phyloP scores from a whole-genome alignment of 441 rosid genomes.

The Oxalis stricta region DNA sequence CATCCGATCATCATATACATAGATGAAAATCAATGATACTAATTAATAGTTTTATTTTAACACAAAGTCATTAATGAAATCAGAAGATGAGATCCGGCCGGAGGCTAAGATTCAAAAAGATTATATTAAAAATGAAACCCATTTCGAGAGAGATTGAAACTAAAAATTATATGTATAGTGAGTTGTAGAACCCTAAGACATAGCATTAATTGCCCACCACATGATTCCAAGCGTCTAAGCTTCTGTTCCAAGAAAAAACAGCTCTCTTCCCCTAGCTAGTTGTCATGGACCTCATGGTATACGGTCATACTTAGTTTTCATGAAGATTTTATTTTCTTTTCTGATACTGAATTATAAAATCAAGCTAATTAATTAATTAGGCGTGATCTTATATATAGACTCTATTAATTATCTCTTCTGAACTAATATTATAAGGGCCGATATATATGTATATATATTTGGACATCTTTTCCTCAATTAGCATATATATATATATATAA shows the following conservation, averaged over 20 bases:
- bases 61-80: slow-evolving; percentile 12
- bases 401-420: too few species aligned
- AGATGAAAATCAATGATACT: neutral
- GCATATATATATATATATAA: slow-evolving; percentile 12
- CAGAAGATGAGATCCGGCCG: slow-evolving; percentile 39
- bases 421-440: neutral
- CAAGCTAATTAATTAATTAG: too few species aligned
- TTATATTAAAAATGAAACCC: slow-evolving; percentile 12
- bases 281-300: slow-evolving; percentile 16
- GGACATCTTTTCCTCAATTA: slow-evolving; percentile 11
- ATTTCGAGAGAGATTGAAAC: slow-evolving; percentile 20
- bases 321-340: too few species aligned
- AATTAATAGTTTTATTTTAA: slow-evolving; percentile 7
- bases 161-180: slow-evolving; percentile 1
- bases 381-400: neutral
- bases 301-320: too few species aligned
- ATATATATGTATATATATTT: slow-evolving; percentile 9
- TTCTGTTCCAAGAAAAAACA: slow-evolving; percentile 24
- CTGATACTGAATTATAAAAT: too few species aligned
- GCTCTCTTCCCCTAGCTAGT: slow-evolving; percentile 21
- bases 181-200: slow-evolving; percentile 23
- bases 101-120: slow-evolving; percentile 26
- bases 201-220: slow-evolving; percentile 50
- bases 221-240: slow-evolving; percentile 50
- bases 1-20: neutral